Base-by-base conservation (phyloP, 2,329 filamentous ascomycete species). In the Colletotrichum sp. region DNA sequence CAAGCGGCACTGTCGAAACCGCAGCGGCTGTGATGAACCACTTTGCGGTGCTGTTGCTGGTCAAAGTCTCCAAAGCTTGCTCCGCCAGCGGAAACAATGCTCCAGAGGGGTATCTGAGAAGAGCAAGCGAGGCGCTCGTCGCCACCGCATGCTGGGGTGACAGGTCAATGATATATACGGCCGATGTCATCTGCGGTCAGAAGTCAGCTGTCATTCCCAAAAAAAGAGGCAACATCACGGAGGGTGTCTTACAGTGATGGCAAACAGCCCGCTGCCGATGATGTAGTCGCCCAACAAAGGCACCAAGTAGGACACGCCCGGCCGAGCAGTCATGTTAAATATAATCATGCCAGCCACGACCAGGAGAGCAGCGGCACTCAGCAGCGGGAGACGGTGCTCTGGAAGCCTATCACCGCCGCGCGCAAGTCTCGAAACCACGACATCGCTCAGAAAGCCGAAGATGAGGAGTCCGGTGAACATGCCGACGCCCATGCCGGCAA, bases 11-110 rank as follows among this genome's bases (percentile, higher is more conserved):
- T 39, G 67, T 49, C 21, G 16, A 49, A 8, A 55, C 26, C 26
- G 67, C 34, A 13, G 32, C 72, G 15, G 34, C 62, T 24, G 68
- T 75, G 16, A 75, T 55, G 36, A 75, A 16, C 68, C 62, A 75
- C 34, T 67, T 71, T 6, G 67, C 67, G 34, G 32, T 65, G 49
- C 59, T 71, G 67, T 74, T 74, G 72, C 72, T 74, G 44, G 72
- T 65, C 6, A 65, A 28, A 15, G n/a, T 57, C 32, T 74, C 67
- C 21, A 74, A 59, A 18, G 34, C 59, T 59, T 71, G 60, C 49
- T 70, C 49, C 34, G 62, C 21, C 5, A 74, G 59, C 15, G 67
- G 72, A 16, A 75, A 75, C 6, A 66, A 30, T 8, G 72, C 60
- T 9, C 72, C 67, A 9, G 60, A 75, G 26, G 67, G 72, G 49